Evolutionary conservation across 2,329 filamentous ascomycete genomes (phyloP), one percentile per base, ranked within the genome.

Genomic region (Mariannaea sp.): DNA sequence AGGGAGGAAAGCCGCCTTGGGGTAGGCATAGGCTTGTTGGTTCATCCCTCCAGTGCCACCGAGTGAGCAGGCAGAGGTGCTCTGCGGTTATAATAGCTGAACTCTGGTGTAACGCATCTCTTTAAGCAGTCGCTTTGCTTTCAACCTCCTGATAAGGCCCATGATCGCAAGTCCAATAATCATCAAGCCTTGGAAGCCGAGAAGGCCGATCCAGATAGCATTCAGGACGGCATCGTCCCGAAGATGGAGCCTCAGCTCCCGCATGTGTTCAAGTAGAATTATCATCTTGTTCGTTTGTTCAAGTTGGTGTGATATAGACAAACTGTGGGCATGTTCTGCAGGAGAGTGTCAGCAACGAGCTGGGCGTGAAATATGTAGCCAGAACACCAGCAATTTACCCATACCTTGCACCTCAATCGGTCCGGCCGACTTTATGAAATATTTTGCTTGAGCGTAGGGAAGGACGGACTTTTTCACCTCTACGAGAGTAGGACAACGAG

Each of bases 171-270:
- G 73, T 8, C 71, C 69, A 24, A 76, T 53, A 3, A 80, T 73
- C 69, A 80, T 73, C 36, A 76, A 53, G 14, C 75, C 71, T 57
- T 80, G 75, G 29, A 80, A 60, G 14, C 71, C 71, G 33, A 80
- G 64, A n/a, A 80, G 71, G 33, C 74, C 72, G 41, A 80, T 70
- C 75, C 77, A 80, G 41, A 80, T 61, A 27, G 70, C 68, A 68
- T 80, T 78, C 40, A 79, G 67, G 27, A 79, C 69, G 44, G 65
- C 55, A 59, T 69, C 42, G 66, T 64, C 56, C 50, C 52, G 60
- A 65, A 59, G 56, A 66, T 66, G 56, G 66, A 66, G 57, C 35
- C 62, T 54, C 52, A 64, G 33, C 40, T 54, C 51, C 45, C 51
- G 51, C 32, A 45, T 29, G 30, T 49, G 51, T 33, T 40, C 45